Percentiles rank a stretch among this genome's conserved stretches.
phyloP scores from a whole-genome alignment of 306 rosid species.

The Hippophae rhamnoides region DNA sequence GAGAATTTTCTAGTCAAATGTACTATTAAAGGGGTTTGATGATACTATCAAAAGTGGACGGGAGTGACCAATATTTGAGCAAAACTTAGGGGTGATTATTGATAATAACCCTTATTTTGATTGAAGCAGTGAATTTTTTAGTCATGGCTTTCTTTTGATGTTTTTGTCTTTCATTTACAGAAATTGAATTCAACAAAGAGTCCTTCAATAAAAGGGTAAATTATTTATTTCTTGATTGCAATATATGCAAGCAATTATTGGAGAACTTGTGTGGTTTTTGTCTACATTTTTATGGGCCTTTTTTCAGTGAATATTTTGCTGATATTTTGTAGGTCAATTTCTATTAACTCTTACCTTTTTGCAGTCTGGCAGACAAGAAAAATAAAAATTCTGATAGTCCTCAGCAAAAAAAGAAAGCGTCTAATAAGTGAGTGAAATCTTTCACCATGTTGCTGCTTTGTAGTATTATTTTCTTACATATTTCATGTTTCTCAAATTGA shows the following conservation, averaged over 20 bases:
- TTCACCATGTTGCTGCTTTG: conserved; percentile 13
- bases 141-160: conserved; percentile 26
- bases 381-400: conserved; percentile 32
- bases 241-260: not conserved
- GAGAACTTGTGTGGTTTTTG: not conserved
- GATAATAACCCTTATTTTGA: conserved; percentile 13
- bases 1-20: no score
- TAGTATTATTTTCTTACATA: conserved; percentile 5
- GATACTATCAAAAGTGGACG: no score
- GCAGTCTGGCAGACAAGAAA: conserved; percentile 48
- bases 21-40: no score
- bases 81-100: no score
- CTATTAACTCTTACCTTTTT: conserved; percentile 22
- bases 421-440: conserved; percentile 45
- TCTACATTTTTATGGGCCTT: no score
- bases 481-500: conserved; percentile 15
- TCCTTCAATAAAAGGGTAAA: conserved; percentile 25
- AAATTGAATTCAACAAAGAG: conserved; percentile 47
- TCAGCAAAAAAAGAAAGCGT: conserved; percentile 28
- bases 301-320: no score
- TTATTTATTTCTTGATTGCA: no score
- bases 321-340: not conserved
- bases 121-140: conserved; percentile 1
- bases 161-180: conserved; percentile 34
- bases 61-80: no score